Evolutionary conservation across 345 rosid species (phyloP), one percentile per base, ranked within the genome.

Genomic region (Populus simonii): DNA sequence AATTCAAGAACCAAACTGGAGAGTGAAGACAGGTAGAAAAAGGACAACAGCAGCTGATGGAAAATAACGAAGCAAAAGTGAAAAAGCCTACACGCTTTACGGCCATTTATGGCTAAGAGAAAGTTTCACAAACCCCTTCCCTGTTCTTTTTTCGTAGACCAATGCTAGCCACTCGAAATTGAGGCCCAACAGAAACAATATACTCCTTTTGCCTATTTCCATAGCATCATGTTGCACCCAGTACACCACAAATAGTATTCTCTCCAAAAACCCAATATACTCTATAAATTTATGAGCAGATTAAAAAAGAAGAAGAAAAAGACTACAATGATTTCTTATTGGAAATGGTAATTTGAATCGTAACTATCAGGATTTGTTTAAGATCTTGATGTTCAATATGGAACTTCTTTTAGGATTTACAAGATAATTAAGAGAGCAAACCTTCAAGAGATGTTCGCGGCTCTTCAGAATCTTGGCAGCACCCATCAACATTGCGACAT

Each of bases 401-500:
- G 51, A 13, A 47, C 17, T 47, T 45, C 51, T 47, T 13, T 47
- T 47, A 4, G 18, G 17, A 15, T 47, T 47, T 47, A 47, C 51
- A 47, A 47, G 17, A 45, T 4, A 41, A 41, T 41, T 3, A n/a
- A 1, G n/a, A 43, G 43, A 23, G 16, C 8, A 17, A 31, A 78
- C 80, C 75, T 71, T 33, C 27, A 78, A 47, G 59, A 71, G 75
- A 20, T 78, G 63, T 49, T 61, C 35, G 51, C 68, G 75, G 71
- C 66, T 62, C 47, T 71, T 69, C 66, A 71, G 70, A 66, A 94
- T 88, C 78, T 89, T 89, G 79, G 98, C 97, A 51, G 98, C 97
- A 41, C 98, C 98, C 31, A 94, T 79, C 31, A 94, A 94, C 98
- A 94, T 94, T 4, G 96, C 89, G 53, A 92, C 97, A 86, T 92